Evolutionary conservation across 345 rosid genomes (phyloP).

Genomic region (Streptanthus diversifolius): DNA sequence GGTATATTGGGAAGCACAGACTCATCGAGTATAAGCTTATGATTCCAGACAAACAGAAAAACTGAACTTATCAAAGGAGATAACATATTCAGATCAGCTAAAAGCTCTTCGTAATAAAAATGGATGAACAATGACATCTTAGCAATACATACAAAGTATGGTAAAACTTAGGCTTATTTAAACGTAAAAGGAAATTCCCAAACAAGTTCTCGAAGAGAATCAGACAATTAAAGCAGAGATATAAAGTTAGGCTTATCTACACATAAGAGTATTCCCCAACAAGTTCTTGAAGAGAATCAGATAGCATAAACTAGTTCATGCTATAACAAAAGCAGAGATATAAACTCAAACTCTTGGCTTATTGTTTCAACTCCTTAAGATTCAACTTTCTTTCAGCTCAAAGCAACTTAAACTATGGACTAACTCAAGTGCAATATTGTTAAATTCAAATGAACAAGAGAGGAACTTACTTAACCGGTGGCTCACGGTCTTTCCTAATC

Average conservation of each 20-base stretch:
- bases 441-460: neutral
- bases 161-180: neutral
- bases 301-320: neutral
- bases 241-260: neutral
- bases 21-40: neutral
- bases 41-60: neutral
- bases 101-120: neutral
- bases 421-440: neutral
- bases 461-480: conserved; percentile 78
- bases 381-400: neutral
- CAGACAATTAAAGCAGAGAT: neutral
- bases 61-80: neutral
- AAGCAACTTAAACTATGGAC: neutral
- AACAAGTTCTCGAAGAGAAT: neutral
- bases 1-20: neutral
- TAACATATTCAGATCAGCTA: neutral
- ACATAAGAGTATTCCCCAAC: neutral
- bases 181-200: neutral
- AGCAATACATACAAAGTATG: neutral
- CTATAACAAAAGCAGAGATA: neutral
- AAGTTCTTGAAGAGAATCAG: neutral
- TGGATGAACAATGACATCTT: neutral
- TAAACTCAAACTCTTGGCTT: neutral
- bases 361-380: neutral
- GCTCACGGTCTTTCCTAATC: conserved; percentile 69